Evolutionary conservation across 768 basidiomycete genomes (phyloP), one percentile per base, ranked within the genome.

Genomic region (Tylopilus rubrobrunneus): DNA sequence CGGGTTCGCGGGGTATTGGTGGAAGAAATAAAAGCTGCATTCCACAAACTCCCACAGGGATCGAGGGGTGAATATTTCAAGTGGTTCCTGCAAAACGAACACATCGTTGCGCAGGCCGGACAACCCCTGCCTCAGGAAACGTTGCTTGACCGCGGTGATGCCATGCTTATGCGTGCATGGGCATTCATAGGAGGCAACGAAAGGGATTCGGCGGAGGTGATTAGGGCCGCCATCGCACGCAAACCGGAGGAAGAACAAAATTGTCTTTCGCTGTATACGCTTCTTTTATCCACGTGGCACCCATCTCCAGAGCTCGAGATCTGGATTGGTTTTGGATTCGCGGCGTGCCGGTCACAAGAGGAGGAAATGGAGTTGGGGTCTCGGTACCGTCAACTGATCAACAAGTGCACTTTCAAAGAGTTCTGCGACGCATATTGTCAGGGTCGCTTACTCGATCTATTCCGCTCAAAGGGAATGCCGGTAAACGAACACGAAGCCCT

Each of bases 81-180:
- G 10, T 53, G 52, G 52, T 53, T 53, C 41, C 29, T 54, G 41
- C 9, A 48, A 27, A 49, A 54, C 34, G 41, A 54, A 21, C 47
- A 54, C 34, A 25, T 54, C 34, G 14, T 54, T 25, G 47, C 47
- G n/a, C 17, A 37, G 19, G 34, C 42, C 11, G 42, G 47, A 1
- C 33, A 44, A 4, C 53, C 47, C 7, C 36, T 54, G 5, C 5
- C 53, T 2, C 14, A 34, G 15, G 8, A 39, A 37, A 5, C 14
- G 25, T n/a, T 29, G 14, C 10, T 43, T 7, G 47, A 37, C 15
- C n/a, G 4, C 21, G 7, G 8, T 2, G 33, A 43, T 39, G 47
- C 41, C 41, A 44, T 44, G 42, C 0, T 23, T 2, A 15, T 44
- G 17, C 28, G 21, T 25, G 33, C 47, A 5, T 49, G 53, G 53